phyloP scores from a whole-genome alignment of 202 grass and related monocot genomes.

The Musa balbisiana region DNA sequence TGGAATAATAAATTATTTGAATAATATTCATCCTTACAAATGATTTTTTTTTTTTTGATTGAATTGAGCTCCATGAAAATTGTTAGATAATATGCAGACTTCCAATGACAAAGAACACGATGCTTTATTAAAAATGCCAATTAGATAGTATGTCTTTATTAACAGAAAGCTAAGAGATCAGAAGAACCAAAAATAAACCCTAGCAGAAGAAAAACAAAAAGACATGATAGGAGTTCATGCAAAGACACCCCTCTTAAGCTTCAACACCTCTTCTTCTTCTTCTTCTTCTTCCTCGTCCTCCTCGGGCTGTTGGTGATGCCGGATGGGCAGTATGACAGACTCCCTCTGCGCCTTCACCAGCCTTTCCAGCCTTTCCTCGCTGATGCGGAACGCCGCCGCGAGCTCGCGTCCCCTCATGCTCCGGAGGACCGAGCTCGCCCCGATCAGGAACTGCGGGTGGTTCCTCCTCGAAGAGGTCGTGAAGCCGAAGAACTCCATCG shows the following conservation, averaged over 20 bases:
- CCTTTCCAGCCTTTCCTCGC: not conserved
- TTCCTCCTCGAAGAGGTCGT: constrained; percentile 19
- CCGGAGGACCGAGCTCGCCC: constrained; percentile 15
- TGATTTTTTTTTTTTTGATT: no score
- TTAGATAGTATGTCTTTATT: no score
- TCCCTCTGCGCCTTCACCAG: constrained; percentile 11
- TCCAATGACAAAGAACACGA: no score
- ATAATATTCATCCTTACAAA: no score
- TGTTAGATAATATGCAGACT: no score
- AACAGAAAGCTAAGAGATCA: no score
- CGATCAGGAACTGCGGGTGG: constrained; percentile 20
- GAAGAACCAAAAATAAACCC: no score
- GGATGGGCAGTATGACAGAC: constrained; percentile 13
- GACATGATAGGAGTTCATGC: not conserved
- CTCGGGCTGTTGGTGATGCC: not conserved
- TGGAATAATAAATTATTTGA: no score
- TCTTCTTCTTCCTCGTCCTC: not conserved
- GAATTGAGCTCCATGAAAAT: no score
- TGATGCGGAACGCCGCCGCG: constrained; percentile 11
- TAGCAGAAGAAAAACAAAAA: no score
- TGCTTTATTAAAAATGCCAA: no score
- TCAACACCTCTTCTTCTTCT: not conserved
- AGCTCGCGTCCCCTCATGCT: constrained; percentile 18
- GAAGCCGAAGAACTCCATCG: constrained; percentile 21
- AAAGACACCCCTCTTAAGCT: not conserved